These are phyloP conservation scores for Starmera dryadoides DNA, from an alignment of 805 yeast genomes.

Conservation along the genomic window DNA sequence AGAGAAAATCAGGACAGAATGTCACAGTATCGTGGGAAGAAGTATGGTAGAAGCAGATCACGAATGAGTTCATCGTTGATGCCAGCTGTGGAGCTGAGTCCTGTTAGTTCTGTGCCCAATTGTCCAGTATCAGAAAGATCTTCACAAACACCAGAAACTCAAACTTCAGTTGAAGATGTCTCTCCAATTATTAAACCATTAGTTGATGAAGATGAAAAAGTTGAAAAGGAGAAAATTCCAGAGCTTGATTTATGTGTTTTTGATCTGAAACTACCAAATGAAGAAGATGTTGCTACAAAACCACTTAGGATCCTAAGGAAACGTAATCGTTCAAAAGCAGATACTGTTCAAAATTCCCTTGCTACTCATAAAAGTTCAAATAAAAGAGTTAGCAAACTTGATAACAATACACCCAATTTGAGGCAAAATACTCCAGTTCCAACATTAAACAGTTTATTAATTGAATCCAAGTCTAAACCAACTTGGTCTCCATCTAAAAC, in stretches of 20 bases:
- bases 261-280: too few species aligned
- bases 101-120: not conserved
- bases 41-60: not conserved
- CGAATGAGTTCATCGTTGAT: not conserved
- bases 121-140: not conserved
- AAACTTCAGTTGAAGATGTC: not conserved
- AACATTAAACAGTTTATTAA: slow-evolving; percentile 8
- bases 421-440: too few species aligned
- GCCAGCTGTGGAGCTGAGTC: not conserved
- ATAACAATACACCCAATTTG: too few species aligned
- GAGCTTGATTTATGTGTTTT: too few species aligned
- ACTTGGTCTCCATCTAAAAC: slow-evolving; percentile 12
- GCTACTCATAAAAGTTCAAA: too few species aligned
- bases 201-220: not conserved
- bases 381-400: too few species aligned
- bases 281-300: too few species aligned
- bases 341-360: too few species aligned
- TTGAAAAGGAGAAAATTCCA: not conserved
- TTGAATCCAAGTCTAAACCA: slow-evolving; percentile 18
- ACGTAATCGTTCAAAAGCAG: too few species aligned
- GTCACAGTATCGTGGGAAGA: not conserved
- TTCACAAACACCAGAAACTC: not conserved
- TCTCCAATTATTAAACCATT: too few species aligned
- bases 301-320: too few species aligned
- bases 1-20: not conserved